Evolutionary conservation across 1,139 yeast species (phyloP).

Genomic region (Protomyces inundatus): DNA sequence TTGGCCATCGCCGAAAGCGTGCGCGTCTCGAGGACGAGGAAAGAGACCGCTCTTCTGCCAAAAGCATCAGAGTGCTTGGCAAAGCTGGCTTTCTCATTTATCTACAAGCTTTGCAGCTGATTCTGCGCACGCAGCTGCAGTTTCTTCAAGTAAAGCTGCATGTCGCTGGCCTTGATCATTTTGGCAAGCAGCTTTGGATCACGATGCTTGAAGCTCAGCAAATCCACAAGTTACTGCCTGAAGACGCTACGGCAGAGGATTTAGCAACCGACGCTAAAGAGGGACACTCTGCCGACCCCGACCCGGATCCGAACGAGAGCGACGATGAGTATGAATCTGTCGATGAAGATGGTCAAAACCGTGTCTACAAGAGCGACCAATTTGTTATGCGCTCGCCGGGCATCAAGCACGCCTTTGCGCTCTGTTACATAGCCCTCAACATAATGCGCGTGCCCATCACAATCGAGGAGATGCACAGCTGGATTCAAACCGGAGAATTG

Average conservation of each 20-base stretch:
- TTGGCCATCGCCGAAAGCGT: conserved; percentile 11
- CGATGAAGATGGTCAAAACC: neutral
- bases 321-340: neutral
- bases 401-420: conserved; percentile 3
- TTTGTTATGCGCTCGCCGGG: conserved; percentile 14
- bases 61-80: neutral
- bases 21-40: neutral
- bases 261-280: no score
- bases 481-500: conserved; percentile 5
- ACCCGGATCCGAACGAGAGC: neutral
- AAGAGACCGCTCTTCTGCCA: neutral
- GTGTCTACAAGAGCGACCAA: neutral
- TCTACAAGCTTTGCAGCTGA: conserved; percentile 18
- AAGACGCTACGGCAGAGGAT: neutral
- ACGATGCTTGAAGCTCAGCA: conserved; percentile 1
- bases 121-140: conserved; percentile 12
- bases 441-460: conserved; percentile 16
- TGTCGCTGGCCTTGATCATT: neutral
- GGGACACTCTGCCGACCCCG: neutral
- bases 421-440: conserved; percentile 2
- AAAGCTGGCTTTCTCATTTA: conserved; percentile 9
- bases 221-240: neutral
- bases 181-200: conserved; percentile 13
- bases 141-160: neutral
- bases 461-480: conserved; percentile 7